Conservation (phyloP, 768 basidiomycete species). For the Termitomyces sp. region DNA sequence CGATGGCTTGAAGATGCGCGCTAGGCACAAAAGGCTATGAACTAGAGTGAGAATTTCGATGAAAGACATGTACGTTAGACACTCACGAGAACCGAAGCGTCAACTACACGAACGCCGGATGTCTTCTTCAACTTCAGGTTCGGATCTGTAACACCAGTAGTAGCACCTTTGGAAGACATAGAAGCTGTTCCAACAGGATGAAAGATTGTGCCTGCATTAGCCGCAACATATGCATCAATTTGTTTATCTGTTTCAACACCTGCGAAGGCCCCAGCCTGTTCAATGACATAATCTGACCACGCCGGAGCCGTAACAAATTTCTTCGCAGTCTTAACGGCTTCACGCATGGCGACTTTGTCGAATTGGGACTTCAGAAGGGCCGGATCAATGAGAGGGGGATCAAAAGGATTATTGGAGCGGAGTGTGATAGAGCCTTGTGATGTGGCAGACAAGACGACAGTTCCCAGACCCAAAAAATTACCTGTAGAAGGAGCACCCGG, state of each 20-base stretch:
- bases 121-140: slow-evolving; percentile 28
- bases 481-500: slow-evolving; percentile 22
- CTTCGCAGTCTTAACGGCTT: slow-evolving; percentile 15
- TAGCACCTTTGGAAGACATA: slow-evolving; percentile 21
- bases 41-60: background rate
- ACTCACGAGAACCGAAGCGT: slow-evolving; percentile 24
- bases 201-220: slow-evolving; percentile 15
- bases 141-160: slow-evolving; percentile 27
- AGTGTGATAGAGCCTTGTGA: slow-evolving; percentile 27
- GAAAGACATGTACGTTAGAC: background rate
- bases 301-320: slow-evolving; percentile 17
- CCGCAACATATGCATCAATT: slow-evolving; percentile 17
- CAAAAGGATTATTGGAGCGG: slow-evolving; percentile 37
- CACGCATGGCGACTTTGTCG: slow-evolving; percentile 21
- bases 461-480: slow-evolving; percentile 10
- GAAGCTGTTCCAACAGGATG: slow-evolving; percentile 25
- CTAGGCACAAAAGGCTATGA: slow-evolving; percentile 10
- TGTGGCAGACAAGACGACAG: slow-evolving; percentile 16
- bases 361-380: slow-evolving; percentile 30
- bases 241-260: slow-evolving; percentile 19
- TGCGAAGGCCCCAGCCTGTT: slow-evolving; percentile 2
- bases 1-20: slow-evolving; percentile 13
- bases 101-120: slow-evolving; percentile 27
- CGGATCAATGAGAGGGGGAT: slow-evolving; percentile 40
- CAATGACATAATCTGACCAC: slow-evolving; percentile 19